phyloP scores from a whole-genome alignment of 148 eudicot species.

The Chenopodium berlandieri region DNA sequence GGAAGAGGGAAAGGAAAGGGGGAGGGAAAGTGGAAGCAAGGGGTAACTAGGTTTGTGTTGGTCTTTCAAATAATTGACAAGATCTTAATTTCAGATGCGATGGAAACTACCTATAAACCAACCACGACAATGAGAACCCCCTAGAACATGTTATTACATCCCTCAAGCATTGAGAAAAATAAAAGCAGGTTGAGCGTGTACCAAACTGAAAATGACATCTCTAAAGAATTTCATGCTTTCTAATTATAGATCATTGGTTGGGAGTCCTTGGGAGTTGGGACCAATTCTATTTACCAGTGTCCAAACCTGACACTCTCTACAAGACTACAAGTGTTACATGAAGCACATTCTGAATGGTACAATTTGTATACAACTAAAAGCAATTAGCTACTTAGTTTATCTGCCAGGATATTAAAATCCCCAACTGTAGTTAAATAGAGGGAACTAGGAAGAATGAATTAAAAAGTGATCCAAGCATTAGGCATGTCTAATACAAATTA shows the following conservation, averaged over 20 bases:
- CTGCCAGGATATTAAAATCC: not conserved
- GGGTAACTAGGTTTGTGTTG: too few species aligned
- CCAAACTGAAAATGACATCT: not conserved
- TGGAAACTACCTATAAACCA: not conserved
- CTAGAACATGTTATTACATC: not conserved
- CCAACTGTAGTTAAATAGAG: not conserved
- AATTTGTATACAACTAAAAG: not conserved
- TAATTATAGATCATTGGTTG: not conserved
- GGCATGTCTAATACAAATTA: not conserved
- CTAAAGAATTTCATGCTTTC: not conserved
- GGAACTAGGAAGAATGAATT: not conserved
- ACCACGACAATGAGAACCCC: not conserved
- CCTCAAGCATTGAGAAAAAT: not conserved
- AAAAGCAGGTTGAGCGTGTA: not conserved
- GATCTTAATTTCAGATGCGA: not conserved
- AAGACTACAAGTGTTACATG: not conserved
- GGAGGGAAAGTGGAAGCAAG: too few species aligned
- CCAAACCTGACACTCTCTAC: not conserved
- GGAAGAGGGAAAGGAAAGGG: not conserved
- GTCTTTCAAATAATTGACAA: not conserved
- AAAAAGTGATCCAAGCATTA: not conserved
- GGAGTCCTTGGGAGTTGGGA: not conserved
- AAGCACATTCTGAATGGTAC: not conserved
- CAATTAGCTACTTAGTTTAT: not conserved
- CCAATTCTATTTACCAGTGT: not conserved